These are phyloP conservation scores for Termitomyces sp. DNA, from an alignment of 1,284 basidiomycete genomes.

Conservation along the genomic window DNA sequence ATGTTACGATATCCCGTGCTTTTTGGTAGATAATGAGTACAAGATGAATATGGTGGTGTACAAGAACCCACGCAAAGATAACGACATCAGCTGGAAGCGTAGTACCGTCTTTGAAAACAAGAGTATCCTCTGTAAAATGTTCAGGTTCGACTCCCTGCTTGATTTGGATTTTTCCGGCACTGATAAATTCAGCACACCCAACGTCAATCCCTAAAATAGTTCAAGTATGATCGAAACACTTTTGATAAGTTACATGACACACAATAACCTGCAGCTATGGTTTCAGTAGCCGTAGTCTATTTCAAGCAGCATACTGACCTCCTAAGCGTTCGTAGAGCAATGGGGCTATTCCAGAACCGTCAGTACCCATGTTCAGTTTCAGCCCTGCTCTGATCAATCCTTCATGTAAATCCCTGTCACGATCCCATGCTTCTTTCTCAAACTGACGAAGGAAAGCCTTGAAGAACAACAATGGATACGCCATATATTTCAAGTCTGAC, in stretches of 20 bases:
- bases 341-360: constrained; percentile 24
- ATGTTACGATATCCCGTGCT: constrained; percentile 18
- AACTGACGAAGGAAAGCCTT: constrained; percentile 28
- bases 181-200: constrained; percentile 31
- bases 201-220: constrained; percentile 32
- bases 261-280: constrained; percentile 25
- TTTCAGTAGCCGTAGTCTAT: constrained; percentile 1
- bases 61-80: constrained; percentile 20
- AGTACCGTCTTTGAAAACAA: constrained; percentile 22
- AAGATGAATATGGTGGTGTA: neutral
- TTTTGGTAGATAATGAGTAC: neutral
- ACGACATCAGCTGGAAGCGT: constrained; percentile 21
- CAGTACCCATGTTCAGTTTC: constrained; percentile 27
- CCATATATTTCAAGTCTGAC: constrained; percentile 35
- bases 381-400: constrained; percentile 29
- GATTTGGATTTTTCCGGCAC: constrained; percentile 20
- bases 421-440: constrained; percentile 22
- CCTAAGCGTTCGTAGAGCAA: constrained; percentile 26
- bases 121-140: constrained; percentile 15
- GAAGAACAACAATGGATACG: constrained; percentile 34
- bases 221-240: constrained; percentile 3
- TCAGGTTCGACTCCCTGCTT: constrained; percentile 22
- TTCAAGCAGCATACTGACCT: constrained; percentile 21
- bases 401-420: constrained; percentile 30
- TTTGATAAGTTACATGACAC: constrained; percentile 5